Base-by-base conservation (phyloP, 192 early-diverging fungal genomes). In the Backusella psychrophila region DNA sequence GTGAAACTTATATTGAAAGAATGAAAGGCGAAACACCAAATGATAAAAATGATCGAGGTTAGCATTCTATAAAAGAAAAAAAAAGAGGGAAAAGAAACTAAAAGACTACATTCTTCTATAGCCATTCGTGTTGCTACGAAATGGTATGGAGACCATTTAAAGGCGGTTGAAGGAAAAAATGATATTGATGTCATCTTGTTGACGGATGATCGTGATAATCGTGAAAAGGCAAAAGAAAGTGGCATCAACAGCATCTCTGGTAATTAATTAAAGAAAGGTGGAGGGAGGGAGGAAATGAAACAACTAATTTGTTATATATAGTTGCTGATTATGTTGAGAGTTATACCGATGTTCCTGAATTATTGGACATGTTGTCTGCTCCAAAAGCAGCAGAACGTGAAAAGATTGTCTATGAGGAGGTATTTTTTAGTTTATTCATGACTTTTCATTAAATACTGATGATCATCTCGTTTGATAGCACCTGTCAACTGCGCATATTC, bases 21-120 rank as follows among this genome's bases (percentile, higher is more conserved):
- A 74, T 87, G 9, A 84, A 92, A 44, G 91, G 89, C 56, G 98
- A 99, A 83, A 89, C 93, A 0, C 92, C 94, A 11, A 99, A 99
- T 74, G 98, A 99, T 76, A 88, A 95, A 72, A 99, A 99, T 71
- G 98, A 99, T 75, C 76, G 96, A 78, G 90, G 91, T 91, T 69
- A 42, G 75, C 8, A 29, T 14, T 21, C 53, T 80, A 17, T 11
- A 41, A 41, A 41, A 11, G 11, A 41, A 44, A 0, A 0, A 44
- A 44, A 17, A 17, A 44, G 3, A 44, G 1, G 11, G 11, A 42
- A 44, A 44, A 42, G 23, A 33, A 19, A 73, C 31, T n/a, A 75
- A 34, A 29, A 56, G 2, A 9, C 33, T 3, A 3, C 2, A 38
- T 59, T 65, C 11, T 23, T 26, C 59, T 17, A 11, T 53, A 90